Evolutionary conservation across 441 rosid genomes (phyloP).

Genomic region (Gossypium armourianum): DNA sequence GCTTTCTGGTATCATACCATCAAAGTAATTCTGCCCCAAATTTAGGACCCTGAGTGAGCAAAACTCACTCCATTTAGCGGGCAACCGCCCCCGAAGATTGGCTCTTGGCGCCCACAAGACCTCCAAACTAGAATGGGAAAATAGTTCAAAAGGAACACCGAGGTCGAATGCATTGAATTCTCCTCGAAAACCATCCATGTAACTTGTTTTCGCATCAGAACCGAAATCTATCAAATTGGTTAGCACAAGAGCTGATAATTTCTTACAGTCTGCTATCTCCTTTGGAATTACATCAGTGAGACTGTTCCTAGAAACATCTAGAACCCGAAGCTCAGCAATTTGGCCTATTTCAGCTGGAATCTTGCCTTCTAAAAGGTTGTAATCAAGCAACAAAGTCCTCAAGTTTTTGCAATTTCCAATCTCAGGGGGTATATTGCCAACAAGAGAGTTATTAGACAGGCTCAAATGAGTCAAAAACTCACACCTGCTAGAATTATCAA

Average conservation of each 20-base stretch:
- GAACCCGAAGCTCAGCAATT: slow-evolving; percentile 41
- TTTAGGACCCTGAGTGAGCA: slow-evolving; percentile 49
- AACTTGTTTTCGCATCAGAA: slow-evolving; percentile 11
- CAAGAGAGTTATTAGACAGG: slow-evolving; percentile 43
- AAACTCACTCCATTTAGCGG: slow-evolving; percentile 30
- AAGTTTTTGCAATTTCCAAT: slow-evolving; percentile 42
- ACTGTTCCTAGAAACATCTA: slow-evolving; percentile 59
- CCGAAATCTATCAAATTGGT: slow-evolving; percentile 36
- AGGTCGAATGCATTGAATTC: slow-evolving; percentile 56
- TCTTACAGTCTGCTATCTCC: slow-evolving; percentile 39
- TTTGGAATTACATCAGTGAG: slow-evolving; percentile 41
- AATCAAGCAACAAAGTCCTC: slow-evolving; percentile 44
- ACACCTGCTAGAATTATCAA: slow-evolving; percentile 28
- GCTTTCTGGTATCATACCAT: slow-evolving; percentile 32
- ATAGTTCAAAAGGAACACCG: slow-evolving; percentile 34
- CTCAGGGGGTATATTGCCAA: slow-evolving; percentile 32
- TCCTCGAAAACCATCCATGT: slow-evolving; percentile 20
- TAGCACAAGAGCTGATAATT: slow-evolving; percentile 35
- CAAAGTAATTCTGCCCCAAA: slow-evolving; percentile 40
- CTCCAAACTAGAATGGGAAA: slow-evolving; percentile 33
- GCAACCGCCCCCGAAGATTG: slow-evolving; percentile 46
- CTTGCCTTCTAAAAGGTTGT: slow-evolving; percentile 41
- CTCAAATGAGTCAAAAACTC: slow-evolving; percentile 38
- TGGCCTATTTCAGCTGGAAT: slow-evolving; percentile 48
- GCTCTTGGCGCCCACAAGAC: slow-evolving; percentile 63